Percentiles rank a stretch among this genome's conserved stretches.
Evolutionary conservation across 441 rosid genomes (phyloP).

Genomic region (Gossypium laxum): DNA sequence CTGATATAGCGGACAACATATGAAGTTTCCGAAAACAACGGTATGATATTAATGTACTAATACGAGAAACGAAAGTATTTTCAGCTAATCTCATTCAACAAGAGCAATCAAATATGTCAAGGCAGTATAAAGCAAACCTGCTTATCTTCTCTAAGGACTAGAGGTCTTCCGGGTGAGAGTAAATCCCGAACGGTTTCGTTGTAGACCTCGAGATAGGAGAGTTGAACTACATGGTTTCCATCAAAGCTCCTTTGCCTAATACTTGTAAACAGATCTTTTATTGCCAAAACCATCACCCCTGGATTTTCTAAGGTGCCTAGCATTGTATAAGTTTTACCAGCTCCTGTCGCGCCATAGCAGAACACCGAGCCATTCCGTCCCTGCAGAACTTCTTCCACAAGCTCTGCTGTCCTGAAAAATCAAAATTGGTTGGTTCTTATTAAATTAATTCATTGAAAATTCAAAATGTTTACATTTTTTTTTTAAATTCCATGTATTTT

Average conservation of each 20-base stretch:
- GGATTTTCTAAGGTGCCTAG: conserved; percentile 79
- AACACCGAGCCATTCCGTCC: conserved; percentile 91
- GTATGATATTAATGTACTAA: too few species aligned
- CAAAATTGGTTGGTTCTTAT: neutral
- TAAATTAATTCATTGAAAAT: neutral
- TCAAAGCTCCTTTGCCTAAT: conserved; percentile 74
- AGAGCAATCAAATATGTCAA: neutral
- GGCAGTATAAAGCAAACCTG: conserved; percentile 36
- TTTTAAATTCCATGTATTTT: too few species aligned
- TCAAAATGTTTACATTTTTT: too few species aligned
- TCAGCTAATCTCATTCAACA: neutral
- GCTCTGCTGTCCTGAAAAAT: conserved; percentile 69
- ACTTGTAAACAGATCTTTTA: conserved; percentile 75
- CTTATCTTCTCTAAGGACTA: conserved; percentile 81
- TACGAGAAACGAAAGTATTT: neutral
- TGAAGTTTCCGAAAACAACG: too few species aligned
- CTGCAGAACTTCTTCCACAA: conserved; percentile 75
- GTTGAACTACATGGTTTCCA: conserved; percentile 77
- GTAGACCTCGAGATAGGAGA: conserved; percentile 86
- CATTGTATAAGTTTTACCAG: conserved; percentile 93
- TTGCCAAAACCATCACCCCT: conserved; percentile 95
- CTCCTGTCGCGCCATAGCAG: conserved; percentile 94
- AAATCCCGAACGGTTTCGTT: conserved; percentile 85
- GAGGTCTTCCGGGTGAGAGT: conserved; percentile 92
- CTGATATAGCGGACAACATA: too few species aligned